Percentiles rank a stretch among this genome's conserved stretches.
Evolutionary conservation across 139 green algal species (phyloP).

Genomic region (Edaphochlamys debaryana): DNA sequence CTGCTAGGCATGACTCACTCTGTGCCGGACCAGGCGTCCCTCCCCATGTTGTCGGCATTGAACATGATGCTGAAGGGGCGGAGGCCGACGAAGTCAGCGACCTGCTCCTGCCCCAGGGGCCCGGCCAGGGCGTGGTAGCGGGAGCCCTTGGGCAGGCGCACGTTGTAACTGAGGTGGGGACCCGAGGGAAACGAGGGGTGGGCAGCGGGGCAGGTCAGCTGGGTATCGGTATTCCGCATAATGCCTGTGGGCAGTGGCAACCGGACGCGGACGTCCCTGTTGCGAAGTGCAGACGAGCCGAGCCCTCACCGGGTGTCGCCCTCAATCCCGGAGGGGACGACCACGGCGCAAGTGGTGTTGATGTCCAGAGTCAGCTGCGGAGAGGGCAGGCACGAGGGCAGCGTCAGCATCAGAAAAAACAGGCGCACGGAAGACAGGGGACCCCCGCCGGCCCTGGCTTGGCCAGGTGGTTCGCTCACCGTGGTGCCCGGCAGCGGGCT

Average conservation of each 20-base stretch:
- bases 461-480: not conserved
- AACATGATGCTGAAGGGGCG: conserved; percentile 10
- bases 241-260: not conserved
- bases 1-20: not conserved
- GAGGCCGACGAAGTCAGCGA: not conserved
- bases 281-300: not conserved
- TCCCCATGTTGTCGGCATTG: no score
- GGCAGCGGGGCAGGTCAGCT: not conserved
- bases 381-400: conserved; percentile 35
- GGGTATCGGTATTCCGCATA: no score
- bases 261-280: no score
- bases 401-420: not conserved
- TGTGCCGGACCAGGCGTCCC: not conserved
- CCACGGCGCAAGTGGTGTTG: not conserved
- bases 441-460: no score
- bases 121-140: conserved; percentile 54
- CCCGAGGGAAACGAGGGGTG: not conserved
- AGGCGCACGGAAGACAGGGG: not conserved
- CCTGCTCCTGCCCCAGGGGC: not conserved
- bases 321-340: not conserved
- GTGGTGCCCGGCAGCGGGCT: conserved; percentile 44
- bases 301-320: not conserved
- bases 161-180: conserved; percentile 15
- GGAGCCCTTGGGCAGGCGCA: conserved; percentile 43
- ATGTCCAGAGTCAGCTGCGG: not conserved